Base-by-base conservation (phyloP, 1,139 yeast species). In the Candida dubliniensis region DNA sequence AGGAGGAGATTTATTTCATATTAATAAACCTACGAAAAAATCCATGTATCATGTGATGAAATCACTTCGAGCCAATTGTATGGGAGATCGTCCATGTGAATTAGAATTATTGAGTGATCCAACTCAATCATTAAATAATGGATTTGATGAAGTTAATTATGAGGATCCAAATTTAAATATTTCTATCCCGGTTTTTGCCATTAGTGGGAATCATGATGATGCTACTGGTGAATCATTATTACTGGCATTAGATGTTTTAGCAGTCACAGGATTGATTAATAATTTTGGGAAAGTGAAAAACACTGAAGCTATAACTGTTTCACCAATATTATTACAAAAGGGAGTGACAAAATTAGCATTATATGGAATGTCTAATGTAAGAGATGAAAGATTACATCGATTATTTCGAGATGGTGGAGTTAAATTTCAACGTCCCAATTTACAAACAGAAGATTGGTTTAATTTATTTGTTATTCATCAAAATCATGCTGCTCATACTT, bases 161-260 rank as follows among this genome's bases (percentile, higher is more conserved):
- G 95, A 88, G 57, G 98, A 93, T 60, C 90, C 91, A 2, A 89
- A 93, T 62, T 66, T 89, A 47, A 93, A 93, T 61, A 84, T 93
- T 2, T 82, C 95, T 0, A 79, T 90, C n/a, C 99, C 99, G 0
- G 79, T 93, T 15, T 90, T 93, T 71, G 95, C 95, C 9, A 93
- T 95, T 8, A 83, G 93, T 46, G 99, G 99, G 2, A 93, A 93
- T 57, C 99, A 93, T 62, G 99, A 93, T 63, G 99, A 93, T 65
- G 90, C 96, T 1, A 87, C 96, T 0, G 99, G 99, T 0, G 87
- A 83, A 41, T 87, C 86, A 2, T 67, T 89, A 47, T 69, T 93
- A n/a, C 84, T 91, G 51, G 96, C 99, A 0, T 72, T 93, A 71
- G 99, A 93, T 61, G 69, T 95, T 2, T 67, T 95, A 13, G 81